These are phyloP conservation scores for Sungouiella thailandica DNA, from an alignment of 805 yeast genomes.

Conservation along the genomic window DNA sequence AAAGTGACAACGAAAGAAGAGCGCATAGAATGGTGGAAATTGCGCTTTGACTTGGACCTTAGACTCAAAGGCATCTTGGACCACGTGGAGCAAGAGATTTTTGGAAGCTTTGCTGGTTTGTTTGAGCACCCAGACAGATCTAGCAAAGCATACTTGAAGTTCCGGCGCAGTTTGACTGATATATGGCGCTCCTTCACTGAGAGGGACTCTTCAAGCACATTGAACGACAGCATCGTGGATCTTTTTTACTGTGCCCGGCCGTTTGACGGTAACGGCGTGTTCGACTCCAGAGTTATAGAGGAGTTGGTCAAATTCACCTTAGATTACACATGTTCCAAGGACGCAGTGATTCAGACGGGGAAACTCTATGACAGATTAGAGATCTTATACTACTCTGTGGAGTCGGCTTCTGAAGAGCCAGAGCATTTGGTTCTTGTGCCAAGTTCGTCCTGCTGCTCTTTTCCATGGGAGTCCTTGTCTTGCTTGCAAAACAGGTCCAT, in stretches of 20 bases:
- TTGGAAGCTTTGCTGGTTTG: constrained; percentile 71
- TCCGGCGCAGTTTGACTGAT: too few species aligned
- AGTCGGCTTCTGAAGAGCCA: not conserved
- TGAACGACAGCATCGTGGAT: constrained; percentile 6
- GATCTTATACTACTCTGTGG: not conserved
- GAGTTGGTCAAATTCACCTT: constrained; percentile 8
- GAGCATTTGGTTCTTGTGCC: constrained; percentile 68
- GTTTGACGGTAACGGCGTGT: constrained; percentile 1
- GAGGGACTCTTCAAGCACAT: too few species aligned
- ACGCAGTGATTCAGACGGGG: not conserved
- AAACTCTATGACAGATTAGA: not conserved
- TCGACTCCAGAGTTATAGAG: constrained; percentile 3
- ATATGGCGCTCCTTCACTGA: too few species aligned
- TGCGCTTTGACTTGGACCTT: constrained; percentile 57
- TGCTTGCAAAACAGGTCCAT: constrained; percentile 51
- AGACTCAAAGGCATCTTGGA: constrained; percentile 49
- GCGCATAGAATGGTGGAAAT: constrained; percentile 74
- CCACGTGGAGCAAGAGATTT: constrained; percentile 60
- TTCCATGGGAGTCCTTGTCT: constrained; percentile 90
- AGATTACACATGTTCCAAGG: not conserved
- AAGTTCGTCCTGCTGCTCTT: constrained; percentile 54
- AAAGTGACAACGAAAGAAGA: constrained; percentile 52
- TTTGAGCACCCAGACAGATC: too few species aligned
- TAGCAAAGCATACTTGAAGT: too few species aligned
- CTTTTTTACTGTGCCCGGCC: constrained; percentile 16